These are phyloP conservation scores for Tetradesmus lagerheimii DNA, from an alignment of 139 green algal species.

Conservation along the genomic window DNA sequence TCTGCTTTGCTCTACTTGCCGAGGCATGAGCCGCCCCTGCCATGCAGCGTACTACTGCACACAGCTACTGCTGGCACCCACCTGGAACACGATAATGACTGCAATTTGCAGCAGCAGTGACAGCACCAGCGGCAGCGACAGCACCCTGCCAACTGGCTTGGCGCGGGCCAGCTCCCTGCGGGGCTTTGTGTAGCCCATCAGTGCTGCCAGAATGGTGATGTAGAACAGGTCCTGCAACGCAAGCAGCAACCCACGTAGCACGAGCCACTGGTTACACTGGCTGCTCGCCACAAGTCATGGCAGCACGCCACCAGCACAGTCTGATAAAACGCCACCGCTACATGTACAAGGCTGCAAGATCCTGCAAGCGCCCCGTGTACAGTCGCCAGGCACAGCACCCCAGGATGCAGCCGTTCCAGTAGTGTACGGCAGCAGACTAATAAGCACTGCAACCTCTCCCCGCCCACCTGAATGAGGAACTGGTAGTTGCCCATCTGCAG, in stretches of 20 bases:
- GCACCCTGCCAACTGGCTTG: slow-evolving; percentile 65
- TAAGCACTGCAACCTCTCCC: background rate
- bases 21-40: no score
- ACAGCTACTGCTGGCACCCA: background rate
- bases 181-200: slow-evolving; percentile 79
- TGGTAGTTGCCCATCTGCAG: slow-evolving; percentile 78
- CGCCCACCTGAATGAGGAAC: slow-evolving; percentile 67
- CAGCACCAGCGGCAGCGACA: slow-evolving; percentile 67
- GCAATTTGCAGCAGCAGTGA: slow-evolving; percentile 65
- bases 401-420: background rate
- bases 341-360: no score
- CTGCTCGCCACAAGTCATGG: background rate
- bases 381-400: background rate
- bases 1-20: no score
- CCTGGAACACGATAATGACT: slow-evolving; percentile 69
- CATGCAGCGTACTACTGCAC: no score
- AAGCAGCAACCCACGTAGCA: background rate
- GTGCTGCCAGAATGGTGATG: slow-evolving; percentile 74
- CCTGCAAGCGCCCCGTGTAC: no score
- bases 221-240: slow-evolving; percentile 70
- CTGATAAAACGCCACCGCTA: no score
- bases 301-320: background rate
- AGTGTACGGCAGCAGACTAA: background rate
- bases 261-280: background rate
- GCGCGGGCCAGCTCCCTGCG: slow-evolving; percentile 25